Evolutionary conservation across 75 land plant species (phyloP).

Genomic region (Cupressus sempervirens): DNA sequence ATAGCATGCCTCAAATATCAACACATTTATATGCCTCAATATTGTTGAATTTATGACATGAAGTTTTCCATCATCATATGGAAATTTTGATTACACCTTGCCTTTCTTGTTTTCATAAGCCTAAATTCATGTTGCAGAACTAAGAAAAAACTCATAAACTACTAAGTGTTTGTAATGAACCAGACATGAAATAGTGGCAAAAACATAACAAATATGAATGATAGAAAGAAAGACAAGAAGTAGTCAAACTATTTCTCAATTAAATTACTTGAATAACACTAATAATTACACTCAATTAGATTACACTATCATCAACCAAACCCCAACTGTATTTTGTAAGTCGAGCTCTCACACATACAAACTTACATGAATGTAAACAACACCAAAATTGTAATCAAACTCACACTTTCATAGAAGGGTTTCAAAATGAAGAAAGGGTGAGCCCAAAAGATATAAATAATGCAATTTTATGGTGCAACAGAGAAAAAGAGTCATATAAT

Average conservation of each 20-base stretch:
- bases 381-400: no score
- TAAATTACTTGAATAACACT: background rate
- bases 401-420: background rate
- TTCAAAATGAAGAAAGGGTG: background rate
- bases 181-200: background rate
- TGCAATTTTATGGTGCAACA: rapidly evolving
- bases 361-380: no score
- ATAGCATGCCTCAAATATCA: no score
- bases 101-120: no score
- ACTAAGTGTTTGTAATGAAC: background rate
- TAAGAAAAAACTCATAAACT: no score
- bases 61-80: background rate
- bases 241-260: no score
- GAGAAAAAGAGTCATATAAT: no score
- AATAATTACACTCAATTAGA: background rate
- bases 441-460: background rate
- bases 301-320: background rate
- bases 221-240: no score
- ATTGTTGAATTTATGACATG: no score
- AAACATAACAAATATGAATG: background rate
- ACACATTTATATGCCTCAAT: no score
- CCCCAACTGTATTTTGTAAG: background rate
- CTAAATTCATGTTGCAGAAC: background rate
- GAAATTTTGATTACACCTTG: background rate
- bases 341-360: no score